Evolutionary conservation across 2,329 filamentous ascomycete species (phyloP).

Genomic region (Alternaria dauci): DNA sequence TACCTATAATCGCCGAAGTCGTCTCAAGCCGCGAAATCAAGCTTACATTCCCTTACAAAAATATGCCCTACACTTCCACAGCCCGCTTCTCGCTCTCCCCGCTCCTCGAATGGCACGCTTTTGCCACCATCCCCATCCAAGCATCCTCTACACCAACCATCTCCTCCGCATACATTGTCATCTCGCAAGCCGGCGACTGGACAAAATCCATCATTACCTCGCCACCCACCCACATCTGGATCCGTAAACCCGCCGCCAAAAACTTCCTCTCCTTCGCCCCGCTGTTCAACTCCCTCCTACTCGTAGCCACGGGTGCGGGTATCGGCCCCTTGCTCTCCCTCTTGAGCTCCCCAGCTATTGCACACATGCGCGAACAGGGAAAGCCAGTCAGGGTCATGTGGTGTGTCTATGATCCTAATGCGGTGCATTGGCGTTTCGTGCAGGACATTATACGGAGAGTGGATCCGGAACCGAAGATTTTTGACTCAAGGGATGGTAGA

Average conservation of each 20-base stretch:
- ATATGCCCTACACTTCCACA: slow-evolving; percentile 37
- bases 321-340: slow-evolving; percentile 35
- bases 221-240: slow-evolving; percentile 25
- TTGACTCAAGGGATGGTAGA: slow-evolving; percentile 19
- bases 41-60: slow-evolving; percentile 60
- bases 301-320: slow-evolving; percentile 35
- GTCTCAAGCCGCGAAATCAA: slow-evolving; percentile 77
- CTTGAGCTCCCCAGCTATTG: slow-evolving; percentile 18
- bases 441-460: slow-evolving; percentile 20
- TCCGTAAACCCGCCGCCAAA: slow-evolving; percentile 25
- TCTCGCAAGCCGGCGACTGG: slow-evolving; percentile 50
- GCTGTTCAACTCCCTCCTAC: slow-evolving; percentile 29
- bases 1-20: slow-evolving; percentile 68
- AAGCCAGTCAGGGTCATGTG: slow-evolving; percentile 26
- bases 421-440: slow-evolving; percentile 26
- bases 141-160: background rate
- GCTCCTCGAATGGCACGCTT: slow-evolving; percentile 49
- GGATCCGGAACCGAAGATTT: slow-evolving; percentile 22
- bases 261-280: slow-evolving; percentile 33
- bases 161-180: slow-evolving; percentile 30
- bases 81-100: slow-evolving; percentile 28
- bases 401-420: slow-evolving; percentile 22
- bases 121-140: slow-evolving; percentile 44
- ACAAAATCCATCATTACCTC: slow-evolving; percentile 27
- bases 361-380: slow-evolving; percentile 12